Percentiles rank a stretch among this genome's conserved stretches.
Conservation (phyloP, 2,329 filamentous ascomycete species). For the Nothopassalora personata region DNA sequence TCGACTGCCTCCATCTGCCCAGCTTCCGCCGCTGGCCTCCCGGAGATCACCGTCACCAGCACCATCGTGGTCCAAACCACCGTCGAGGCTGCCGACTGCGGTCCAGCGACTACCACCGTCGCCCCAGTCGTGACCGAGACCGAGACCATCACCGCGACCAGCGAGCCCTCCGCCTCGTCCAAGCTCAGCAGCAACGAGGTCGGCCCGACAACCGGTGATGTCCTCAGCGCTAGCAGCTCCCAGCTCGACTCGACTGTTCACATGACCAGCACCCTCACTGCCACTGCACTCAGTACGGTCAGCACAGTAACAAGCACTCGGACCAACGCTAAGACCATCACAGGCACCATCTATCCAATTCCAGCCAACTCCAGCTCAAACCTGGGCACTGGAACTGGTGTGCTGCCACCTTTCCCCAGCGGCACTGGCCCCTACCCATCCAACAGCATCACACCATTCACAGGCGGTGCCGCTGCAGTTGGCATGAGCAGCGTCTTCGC, state of each 20-base stretch:
- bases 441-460: background rate
- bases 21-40: background rate
- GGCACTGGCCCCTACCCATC: background rate
- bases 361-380: background rate
- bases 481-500: background rate
- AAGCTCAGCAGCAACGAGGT: background rate
- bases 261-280: background rate
- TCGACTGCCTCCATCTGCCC: background rate
- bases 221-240: background rate
- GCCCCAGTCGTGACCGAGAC: background rate
- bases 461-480: background rate
- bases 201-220: background rate
- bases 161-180: background rate
- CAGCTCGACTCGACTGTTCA: background rate
- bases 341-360: background rate
- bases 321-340: background rate
- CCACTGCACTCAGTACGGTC: background rate
- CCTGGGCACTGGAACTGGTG: background rate
- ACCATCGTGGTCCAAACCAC: background rate
- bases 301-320: background rate
- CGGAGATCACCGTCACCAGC: background rate
- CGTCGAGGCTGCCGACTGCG: background rate
- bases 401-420: background rate
- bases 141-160: background rate
- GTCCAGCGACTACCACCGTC: background rate